These are phyloP conservation scores for Abrus precatorius DNA, from an alignment of 306 rosid species.

Conservation along the genomic window DNA sequence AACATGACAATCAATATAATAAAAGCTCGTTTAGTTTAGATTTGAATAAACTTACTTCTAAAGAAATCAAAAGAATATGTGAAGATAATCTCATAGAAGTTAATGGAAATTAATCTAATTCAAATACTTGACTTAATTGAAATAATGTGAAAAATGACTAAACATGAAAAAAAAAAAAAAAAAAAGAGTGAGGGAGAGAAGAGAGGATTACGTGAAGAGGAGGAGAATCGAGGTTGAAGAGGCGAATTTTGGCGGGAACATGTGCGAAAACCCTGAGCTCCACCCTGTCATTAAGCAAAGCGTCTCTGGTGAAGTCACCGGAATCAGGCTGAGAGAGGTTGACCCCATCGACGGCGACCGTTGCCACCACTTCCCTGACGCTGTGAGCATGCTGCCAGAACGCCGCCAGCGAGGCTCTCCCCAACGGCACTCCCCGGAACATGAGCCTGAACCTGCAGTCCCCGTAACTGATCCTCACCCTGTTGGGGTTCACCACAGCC, in stretches of 20 bases:
- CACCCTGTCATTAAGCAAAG: conserved; percentile 73
- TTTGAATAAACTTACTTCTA: too few species aligned
- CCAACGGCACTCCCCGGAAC: conserved; percentile 78
- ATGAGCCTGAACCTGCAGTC: conserved; percentile 72
- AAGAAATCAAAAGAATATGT: too few species aligned
- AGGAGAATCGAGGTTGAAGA: conserved; percentile 72
- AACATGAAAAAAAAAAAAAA: too few species aligned
- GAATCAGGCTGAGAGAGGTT: conserved; percentile 72
- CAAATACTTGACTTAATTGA: too few species aligned
- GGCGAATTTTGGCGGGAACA: conserved; percentile 80
- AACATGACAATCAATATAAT: too few species aligned
- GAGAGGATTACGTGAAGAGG: conserved; percentile 64
- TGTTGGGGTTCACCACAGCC: conserved; percentile 76
- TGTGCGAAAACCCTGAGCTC: conserved; percentile 74
- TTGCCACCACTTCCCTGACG: conserved; percentile 62
- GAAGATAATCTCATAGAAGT: too few species aligned
- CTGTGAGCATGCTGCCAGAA: conserved; percentile 79
- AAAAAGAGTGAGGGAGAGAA: too few species aligned
- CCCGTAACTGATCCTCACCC: conserved; percentile 82
- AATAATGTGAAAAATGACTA: too few species aligned
- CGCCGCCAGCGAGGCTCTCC: conserved; percentile 64
- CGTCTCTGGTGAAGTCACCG: conserved; percentile 67
- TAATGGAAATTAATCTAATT: too few species aligned
- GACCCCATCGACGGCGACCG: conserved; percentile 67
- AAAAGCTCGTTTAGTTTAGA: too few species aligned